Base-by-base conservation (phyloP, 768 basidiomycete species). In the Hypholoma sublateritium region DNA sequence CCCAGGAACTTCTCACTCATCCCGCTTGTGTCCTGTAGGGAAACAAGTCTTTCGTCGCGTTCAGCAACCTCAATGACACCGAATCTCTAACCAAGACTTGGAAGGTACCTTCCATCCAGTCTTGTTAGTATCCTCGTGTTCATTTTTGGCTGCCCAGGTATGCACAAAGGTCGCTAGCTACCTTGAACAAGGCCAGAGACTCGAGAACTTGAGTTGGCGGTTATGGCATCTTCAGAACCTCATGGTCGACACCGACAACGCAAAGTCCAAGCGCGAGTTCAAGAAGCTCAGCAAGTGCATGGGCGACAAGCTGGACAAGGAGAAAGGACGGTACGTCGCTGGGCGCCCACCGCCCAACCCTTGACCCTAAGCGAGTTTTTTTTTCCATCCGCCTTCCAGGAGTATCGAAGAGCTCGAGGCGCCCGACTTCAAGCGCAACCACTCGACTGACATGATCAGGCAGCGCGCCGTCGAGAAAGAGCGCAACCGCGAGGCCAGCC, bases 1-100 rank as follows among this genome's bases (percentile, higher is more conserved):
- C 58, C 6, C 50, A 53, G 44, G 49, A 60, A 55, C 53, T 55
- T 57, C 55, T 54, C 61, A 47, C 57, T 54, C 48, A 45, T 59
- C 36, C 44, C 53, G 53, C 56, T 59, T 56, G 59, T 54, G 52
- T 55, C 62, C 63, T 50, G 68, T 81, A 92, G 91, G 89, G 92
- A 75, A 94, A 94, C 85, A 94, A 93, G 80, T 93, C 92, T 70
- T 94, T 94, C 72, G 89, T 93, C 72, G 91, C 92, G 59, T 94
- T 94, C 77, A 89, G 88, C 72, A 91, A 93, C 76, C 83, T 94
- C 74, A 76, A 82, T 76, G 92, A 94, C 76, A 79, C 83, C 52
- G 92, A 94, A 70, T 82, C 90, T 56, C 77, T 94, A 70, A 91
- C 92, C 50, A 90, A 86, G 80, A 94, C 92, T 64, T 94, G 92